phyloP scores from a whole-genome alignment of 2,329 filamentous ascomycete species.

The Apiospora saccharicola region DNA sequence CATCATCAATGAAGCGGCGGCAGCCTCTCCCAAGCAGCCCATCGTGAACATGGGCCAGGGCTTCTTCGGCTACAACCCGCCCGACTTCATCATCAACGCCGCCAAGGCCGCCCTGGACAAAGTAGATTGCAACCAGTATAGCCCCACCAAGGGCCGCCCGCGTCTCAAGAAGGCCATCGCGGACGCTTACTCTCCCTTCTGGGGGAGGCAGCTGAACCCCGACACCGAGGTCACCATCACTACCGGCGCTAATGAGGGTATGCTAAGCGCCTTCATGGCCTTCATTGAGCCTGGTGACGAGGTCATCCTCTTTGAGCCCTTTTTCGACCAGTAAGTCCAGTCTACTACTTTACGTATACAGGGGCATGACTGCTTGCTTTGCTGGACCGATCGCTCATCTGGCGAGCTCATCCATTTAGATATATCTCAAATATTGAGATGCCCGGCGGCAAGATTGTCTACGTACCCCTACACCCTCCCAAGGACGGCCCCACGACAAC shows the following conservation, averaged over 20 bases:
- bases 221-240: conserved; percentile 96
- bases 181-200: conserved; percentile 89
- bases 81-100: conserved; percentile 87
- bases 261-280: conserved; percentile 97
- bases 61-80: conserved; percentile 94
- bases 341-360: conserved; percentile 23
- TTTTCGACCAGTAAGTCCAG: conserved; percentile 85
- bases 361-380: conserved; percentile 24
- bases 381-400: background rate
- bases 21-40: conserved; percentile 67
- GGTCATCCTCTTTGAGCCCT: conserved; percentile 97
- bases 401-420: conserved; percentile 42
- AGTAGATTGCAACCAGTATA: conserved; percentile 99
- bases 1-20: conserved; percentile 72
- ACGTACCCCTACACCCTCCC: conserved; percentile 93
- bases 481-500: conserved; percentile 79
- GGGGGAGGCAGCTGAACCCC: conserved; percentile 81
- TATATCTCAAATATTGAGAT: conserved; percentile 99
- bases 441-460: conserved; percentile 93
- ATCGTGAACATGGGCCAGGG: conserved; percentile 72
- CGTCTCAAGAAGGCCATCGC: conserved; percentile 92
- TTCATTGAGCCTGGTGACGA: conserved; percentile 96
- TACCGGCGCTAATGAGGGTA: conserved; percentile 89
- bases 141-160: conserved; percentile 91
- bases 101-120: conserved; percentile 88